Evolutionary conservation across 345 rosid genomes (phyloP), one percentile per base, ranked within the genome.

Genomic region (Carallia pectinifolia): DNA sequence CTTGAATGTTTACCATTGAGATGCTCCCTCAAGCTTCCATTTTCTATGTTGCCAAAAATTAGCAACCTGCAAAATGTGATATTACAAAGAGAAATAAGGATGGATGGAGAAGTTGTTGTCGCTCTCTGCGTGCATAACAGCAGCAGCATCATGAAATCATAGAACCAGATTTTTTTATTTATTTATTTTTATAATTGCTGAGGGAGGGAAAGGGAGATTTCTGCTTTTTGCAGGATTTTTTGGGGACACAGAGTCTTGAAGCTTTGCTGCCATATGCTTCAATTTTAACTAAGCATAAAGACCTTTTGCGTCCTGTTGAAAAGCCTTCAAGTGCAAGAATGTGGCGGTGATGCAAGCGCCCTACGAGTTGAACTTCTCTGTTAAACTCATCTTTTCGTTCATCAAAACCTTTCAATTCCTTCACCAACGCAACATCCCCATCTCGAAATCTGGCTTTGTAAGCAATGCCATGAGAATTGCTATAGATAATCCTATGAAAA

Each of bases 21-120:
- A 72, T 90, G 87, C 66, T 95, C 97, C 82, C 89, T 90, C 82
- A 91, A 85, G 87, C 92, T 95, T 83, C 99, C 97, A 56, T 87
- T 86, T 70, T 85, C 97, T 67, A 89, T 82, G 56, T 84, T 85
- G 74, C 81, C 91, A 74, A 86, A 94, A 80, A 94, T 87, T 17
- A 95, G 83, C 76, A 89, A 80, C 78, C 97, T 95, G 92, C 78
- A 78, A 68, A 77, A 48, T 5, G 34, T 61, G 55, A 59, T 15
- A 18, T 27, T 4, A 30, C 7, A 19, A 68, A 38, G 9, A 64
- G n/a, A 52, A 18, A 34, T 3, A 27, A 44, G 15, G 68, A 36
- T 0, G 31, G 13, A 37, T 31, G 30, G n/a, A 48, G 6, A 50
- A 18, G n/a, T 30, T 0, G 23, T 15, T 9, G 6, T 37, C 31